Percentiles rank a stretch among this genome's conserved stretches.
Evolutionary conservation across 2,329 filamentous ascomycete species (phyloP).

Genomic region (Thermochaetoides dissita): DNA sequence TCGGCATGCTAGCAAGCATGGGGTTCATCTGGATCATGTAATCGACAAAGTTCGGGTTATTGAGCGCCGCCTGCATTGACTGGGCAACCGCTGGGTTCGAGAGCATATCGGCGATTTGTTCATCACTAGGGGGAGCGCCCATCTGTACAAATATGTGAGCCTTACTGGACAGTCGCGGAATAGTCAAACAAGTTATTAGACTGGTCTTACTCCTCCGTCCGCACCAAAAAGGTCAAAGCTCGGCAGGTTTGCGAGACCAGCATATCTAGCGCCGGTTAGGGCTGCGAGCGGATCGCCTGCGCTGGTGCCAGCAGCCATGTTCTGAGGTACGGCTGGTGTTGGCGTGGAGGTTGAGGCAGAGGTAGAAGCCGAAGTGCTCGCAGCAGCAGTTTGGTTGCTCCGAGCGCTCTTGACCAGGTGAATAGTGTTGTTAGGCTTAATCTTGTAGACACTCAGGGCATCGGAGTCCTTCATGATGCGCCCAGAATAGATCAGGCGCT

Average conservation of each 20-base stretch:
- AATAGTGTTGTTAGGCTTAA: slow-evolving; percentile 89
- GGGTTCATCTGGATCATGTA: slow-evolving; percentile 91
- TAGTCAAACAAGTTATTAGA: too few relatives aligned
- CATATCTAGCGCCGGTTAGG: slow-evolving; percentile 84
- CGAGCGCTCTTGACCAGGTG: slow-evolving; percentile 94
- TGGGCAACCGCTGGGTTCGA: slow-evolving; percentile 76
- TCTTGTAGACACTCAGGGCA: slow-evolving; percentile 72
- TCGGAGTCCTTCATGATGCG: slow-evolving; percentile 94
- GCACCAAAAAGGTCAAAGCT: slow-evolving; percentile 82
- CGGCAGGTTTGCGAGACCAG: slow-evolving; percentile 79
- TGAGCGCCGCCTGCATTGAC: slow-evolving; percentile 85
- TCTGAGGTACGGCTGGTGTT: slow-evolving; percentile 51
- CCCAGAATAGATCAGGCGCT: slow-evolving; percentile 94
- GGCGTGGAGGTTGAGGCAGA: slow-evolving; percentile 26
- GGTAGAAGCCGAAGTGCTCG: slow-evolving; percentile 28
- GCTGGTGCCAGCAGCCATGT: slow-evolving; percentile 61
- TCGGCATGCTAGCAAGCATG: slow-evolving; percentile 58
- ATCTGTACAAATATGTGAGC: slow-evolving; percentile 43
- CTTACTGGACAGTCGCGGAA: too few relatives aligned
- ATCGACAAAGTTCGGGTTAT: slow-evolving; percentile 87
- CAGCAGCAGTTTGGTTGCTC: slow-evolving; percentile 43
- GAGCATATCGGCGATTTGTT: slow-evolving; percentile 72
- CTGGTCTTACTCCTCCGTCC: slow-evolving; percentile 69
- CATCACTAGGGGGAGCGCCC: slow-evolving; percentile 71
- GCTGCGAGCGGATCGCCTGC: slow-evolving; percentile 83